These are phyloP conservation scores for Camellia sinensis DNA, from an alignment of 148 eudicot genomes.

Conservation along the genomic window DNA sequence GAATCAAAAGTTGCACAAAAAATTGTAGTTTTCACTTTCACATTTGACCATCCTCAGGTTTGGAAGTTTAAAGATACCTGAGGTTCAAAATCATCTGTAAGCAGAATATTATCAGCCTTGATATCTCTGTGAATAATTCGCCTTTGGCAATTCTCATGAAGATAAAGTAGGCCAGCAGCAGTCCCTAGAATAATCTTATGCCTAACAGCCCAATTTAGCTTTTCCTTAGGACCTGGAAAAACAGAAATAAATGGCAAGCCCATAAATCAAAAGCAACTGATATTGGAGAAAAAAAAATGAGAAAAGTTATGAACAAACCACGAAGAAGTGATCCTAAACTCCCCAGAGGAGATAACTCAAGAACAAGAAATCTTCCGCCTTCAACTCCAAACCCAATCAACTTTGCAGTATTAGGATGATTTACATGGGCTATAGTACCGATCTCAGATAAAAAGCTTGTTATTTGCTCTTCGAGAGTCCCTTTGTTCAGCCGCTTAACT, in stretches of 20 bases:
- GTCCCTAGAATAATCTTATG: conserved; percentile 73
- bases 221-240: conserved; percentile 48
- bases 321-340: conserved; percentile 69
- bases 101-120: conserved; percentile 81
- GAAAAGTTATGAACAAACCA: conserved; percentile 36
- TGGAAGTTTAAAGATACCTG: conserved; percentile 50
- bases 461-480: conserved; percentile 55
- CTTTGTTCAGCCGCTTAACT: conserved; percentile 54
- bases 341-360: conserved; percentile 71
- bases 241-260: neutral
- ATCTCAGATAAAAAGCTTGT: conserved; percentile 67
- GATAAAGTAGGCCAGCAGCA: conserved; percentile 77
- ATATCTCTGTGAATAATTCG: conserved; percentile 94
- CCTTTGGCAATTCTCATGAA: conserved; percentile 79
- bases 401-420: conserved; percentile 81
- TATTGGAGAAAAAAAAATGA: neutral
- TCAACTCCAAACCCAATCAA: conserved; percentile 80
- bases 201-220: conserved; percentile 58
- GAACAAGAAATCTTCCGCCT: conserved; percentile 64
- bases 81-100: conserved; percentile 73
- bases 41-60: conserved; percentile 10
- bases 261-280: neutral
- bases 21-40: neutral
- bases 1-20: neutral
- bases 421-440: conserved; percentile 75